phyloP scores from a whole-genome alignment of 495 filamentous ascomycete species.

The Cryomyces minteri region DNA sequence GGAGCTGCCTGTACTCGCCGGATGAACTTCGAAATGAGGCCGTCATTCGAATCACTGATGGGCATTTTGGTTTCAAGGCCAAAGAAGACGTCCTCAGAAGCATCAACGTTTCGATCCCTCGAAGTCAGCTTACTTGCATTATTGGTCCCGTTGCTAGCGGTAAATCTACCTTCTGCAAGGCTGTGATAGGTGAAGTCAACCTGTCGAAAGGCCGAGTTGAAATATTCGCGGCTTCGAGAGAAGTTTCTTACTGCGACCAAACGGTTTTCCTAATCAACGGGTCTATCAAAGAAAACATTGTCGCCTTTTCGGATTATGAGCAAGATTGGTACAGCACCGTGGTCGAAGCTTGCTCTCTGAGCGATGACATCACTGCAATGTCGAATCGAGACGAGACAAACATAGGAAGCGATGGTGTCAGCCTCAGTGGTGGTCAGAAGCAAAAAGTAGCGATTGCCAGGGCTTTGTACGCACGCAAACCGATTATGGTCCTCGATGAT shows the following conservation, averaged over 20 bases:
- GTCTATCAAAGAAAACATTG: conserved; percentile 38
- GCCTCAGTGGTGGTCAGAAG: conserved; percentile 47
- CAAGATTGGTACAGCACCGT: conserved; percentile 41
- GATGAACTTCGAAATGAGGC: too few species aligned
- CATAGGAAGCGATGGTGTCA: conserved; percentile 45
- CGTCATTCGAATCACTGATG: conserved; percentile 18
- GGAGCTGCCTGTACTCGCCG: not conserved
- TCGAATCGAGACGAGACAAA: conserved; percentile 42
- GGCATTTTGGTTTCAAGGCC: conserved; percentile 29
- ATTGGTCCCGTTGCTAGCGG: conserved; percentile 31
- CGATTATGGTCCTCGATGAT: conserved; percentile 38
- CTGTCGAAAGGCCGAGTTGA: conserved; percentile 20
- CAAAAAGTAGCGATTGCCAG: conserved; percentile 43
- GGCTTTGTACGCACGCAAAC: conserved; percentile 36
- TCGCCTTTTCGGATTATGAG: conserved; percentile 33
- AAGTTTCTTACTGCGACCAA: conserved; percentile 33
- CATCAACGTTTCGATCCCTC: conserved; percentile 23
- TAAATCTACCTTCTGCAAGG: conserved; percentile 31
- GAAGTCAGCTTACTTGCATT: conserved; percentile 22
- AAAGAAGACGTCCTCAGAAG: conserved; percentile 16
- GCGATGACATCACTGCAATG: conserved; percentile 29
- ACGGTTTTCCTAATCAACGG: conserved; percentile 36
- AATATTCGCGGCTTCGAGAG: conserved; percentile 13
- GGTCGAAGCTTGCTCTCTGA: conserved; percentile 43
- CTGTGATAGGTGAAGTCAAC: conserved; percentile 30